Conservation (phyloP, 2,329 filamentous ascomycete species). For the Venturia effusa region DNA sequence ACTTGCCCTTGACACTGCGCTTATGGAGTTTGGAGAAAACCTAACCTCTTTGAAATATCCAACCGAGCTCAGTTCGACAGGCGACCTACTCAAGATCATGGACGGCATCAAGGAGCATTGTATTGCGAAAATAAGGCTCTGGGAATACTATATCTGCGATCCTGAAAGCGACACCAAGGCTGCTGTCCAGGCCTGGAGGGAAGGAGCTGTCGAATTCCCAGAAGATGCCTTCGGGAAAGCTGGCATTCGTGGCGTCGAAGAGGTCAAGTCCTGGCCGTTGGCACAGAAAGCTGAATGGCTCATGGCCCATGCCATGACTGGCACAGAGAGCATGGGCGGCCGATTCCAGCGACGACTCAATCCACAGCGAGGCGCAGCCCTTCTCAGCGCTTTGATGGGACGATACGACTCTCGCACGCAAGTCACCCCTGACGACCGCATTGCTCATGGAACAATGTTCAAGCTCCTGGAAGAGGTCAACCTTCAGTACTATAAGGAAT, state of each 20-base stretch:
- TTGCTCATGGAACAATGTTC: slow-evolving; percentile 39
- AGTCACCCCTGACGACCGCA: slow-evolving; percentile 41
- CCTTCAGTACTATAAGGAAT: slow-evolving; percentile 81
- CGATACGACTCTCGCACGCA: slow-evolving; percentile 46
- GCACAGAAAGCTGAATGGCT: slow-evolving; percentile 55
- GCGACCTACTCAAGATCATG: slow-evolving; percentile 74
- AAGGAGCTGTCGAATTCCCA: slow-evolving; percentile 45
- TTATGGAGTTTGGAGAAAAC: slow-evolving; percentile 54
- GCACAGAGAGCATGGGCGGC: slow-evolving; percentile 65
- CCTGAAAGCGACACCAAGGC: slow-evolving; percentile 61
- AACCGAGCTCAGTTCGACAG: slow-evolving; percentile 55
- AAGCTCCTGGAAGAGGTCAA: slow-evolving; percentile 75
- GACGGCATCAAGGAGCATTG: slow-evolving; percentile 72
- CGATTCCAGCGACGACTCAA: slow-evolving; percentile 65
- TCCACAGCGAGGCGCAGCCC: slow-evolving; percentile 56
- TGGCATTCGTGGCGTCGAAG: slow-evolving; percentile 39
- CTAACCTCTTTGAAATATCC: slow-evolving; percentile 62
- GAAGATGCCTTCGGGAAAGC: slow-evolving; percentile 39
- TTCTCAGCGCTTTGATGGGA: slow-evolving; percentile 59
- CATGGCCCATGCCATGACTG: slow-evolving; percentile 56
- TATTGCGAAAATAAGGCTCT: slow-evolving; percentile 66
- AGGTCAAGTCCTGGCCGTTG: slow-evolving; percentile 43
- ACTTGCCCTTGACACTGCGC: slow-evolving; percentile 64
- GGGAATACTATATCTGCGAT: slow-evolving; percentile 88
- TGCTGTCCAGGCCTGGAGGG: slow-evolving; percentile 61